Base-by-base conservation (phyloP, 352 stramenopile genomes). In the Elongisporangium prolatum region DNA sequence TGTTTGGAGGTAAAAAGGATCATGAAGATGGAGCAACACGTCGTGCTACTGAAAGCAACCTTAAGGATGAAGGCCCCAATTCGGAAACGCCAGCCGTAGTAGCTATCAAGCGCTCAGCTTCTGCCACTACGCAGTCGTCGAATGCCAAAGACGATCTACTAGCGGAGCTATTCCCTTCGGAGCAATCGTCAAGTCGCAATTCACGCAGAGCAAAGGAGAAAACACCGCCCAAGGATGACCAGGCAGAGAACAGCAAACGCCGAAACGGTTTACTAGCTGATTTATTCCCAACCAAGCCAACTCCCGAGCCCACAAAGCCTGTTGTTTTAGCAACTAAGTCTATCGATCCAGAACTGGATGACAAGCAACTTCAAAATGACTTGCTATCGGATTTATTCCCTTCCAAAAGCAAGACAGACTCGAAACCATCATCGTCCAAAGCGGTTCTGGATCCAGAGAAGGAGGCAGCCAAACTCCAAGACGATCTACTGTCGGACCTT, bases 131-230 rank as follows among this genome's bases (percentile, higher is more conserved):
- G 28, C 28, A 40, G 28, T 9, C 28, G 14, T 40, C 28, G 14
- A 14, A 8, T 20, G 71, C 58, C 8, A 84, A 80, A 59, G 69
- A 74, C 21, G 69, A 78, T 63, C 52, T 80, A 13, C 65, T 80
- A 2, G 63, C 69, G 13, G 64, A 77, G 62, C 60, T 79, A 34
- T 75, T 79, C 24, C 49, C 70, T 11, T 54, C 54, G 17, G 62
- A 76, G 18, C 28, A 50, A 24, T 37, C 21, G 4, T 52, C 21
- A 47, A 56, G 2, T 28, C 18, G 11, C 11, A n/a, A 37, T 63
- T 6, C 37, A 37, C 64, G 51, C 56, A 44, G 50, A 18, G 44
- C 20, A 8, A 40, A 40, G 28, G 28, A 40, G 28, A 40, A 40
- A 40, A 40, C 28, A 49, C 34, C 37, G n/a, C 50, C 50, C n/a